Base-by-base conservation (phyloP, 1,284 basidiomycete species). In the Sphagnurus paluster region DNA sequence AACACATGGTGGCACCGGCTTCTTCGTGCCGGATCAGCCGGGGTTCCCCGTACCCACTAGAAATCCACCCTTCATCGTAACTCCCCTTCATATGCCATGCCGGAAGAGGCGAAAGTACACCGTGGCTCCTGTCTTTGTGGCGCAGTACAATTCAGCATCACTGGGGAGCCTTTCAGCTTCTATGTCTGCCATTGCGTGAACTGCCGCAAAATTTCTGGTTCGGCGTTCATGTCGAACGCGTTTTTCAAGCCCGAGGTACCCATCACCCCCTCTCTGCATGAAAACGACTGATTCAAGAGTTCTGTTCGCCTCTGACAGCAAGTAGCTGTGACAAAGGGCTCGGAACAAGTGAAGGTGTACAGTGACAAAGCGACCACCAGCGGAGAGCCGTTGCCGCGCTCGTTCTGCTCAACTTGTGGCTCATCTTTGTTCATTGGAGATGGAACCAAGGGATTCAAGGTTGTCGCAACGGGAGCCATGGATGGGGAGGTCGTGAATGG, bases 141-240 rank as follows among this genome's bases (percentile, higher is more conserved):
- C 29, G 51, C 56, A 10, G 58, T 69, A 13, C 56, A 60, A 39
- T 69, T 65, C 43, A 63, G 60, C 5, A 52, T 70, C 4, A 48
- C 46, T 9, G 70, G 68, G 3, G 62, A 68, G 10, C 69, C 69
- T 1, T 47, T 68, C 46, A 52, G 55, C 0, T 66, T 66, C 52
- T 50, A 56, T 9, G 58, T 70, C 1, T 72, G 69, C 44, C 67
- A 71, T 48, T 72, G 70, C 51, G 43, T 40, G 32, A 69, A 70
- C 47, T 71, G 70, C 57, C 62, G 60, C 50, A 71, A 71, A 48
- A 56, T 55, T 10, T 60, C 60, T 5, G 69, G 69, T 1, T 62
- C 64, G 9, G 68, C 67, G 8, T 70, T 71, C 45, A 60, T 67
- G 61, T 54, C 67, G 16, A 68, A 67, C 38, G 52, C 53, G 8